Conservation (phyloP, 2,329 filamentous ascomycete genomes). For the Furcasterigmium sp. region DNA sequence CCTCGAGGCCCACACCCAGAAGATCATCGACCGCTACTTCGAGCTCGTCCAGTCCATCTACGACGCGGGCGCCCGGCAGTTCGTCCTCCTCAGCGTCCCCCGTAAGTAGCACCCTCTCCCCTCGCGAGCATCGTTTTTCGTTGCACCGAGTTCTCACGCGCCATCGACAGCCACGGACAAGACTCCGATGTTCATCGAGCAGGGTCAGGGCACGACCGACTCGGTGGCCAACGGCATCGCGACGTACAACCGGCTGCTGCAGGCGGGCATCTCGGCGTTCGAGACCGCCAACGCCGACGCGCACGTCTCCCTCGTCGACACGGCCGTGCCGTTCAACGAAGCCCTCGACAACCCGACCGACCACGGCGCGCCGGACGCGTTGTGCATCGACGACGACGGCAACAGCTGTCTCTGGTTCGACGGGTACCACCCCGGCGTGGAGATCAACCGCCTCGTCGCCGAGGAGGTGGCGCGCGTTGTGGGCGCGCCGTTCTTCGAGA, state of each 20-base stretch:
- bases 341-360: conserved; percentile 33
- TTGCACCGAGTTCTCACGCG: too few relatives aligned
- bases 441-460: conserved; percentile 33
- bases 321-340: conserved; percentile 31
- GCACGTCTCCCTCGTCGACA: conserved; percentile 31
- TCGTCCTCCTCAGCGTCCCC: conserved; percentile 42
- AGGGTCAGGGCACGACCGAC: conserved; percentile 16
- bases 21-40: conserved; percentile 36
- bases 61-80: conserved; percentile 38
- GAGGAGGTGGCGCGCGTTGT: conserved; percentile 23
- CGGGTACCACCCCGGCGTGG: conserved; percentile 34
- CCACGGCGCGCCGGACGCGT: conserved; percentile 36
- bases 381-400: conserved; percentile 34
- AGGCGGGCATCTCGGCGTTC: conserved; percentile 23
- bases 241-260: conserved; percentile 30
- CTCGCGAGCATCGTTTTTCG: too few relatives aligned
- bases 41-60: conserved; percentile 35
- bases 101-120: conserved; percentile 23
- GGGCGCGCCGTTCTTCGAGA: conserved; percentile 9
- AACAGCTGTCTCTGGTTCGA: conserved; percentile 40
- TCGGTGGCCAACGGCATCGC: conserved; percentile 26
- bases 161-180: conserved; percentile 34
- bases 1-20: background rate
- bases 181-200: conserved; percentile 25
- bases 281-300: conserved; percentile 24